phyloP scores from a whole-genome alignment of 192 early-diverging fungal genomes.

The Mortierella alpina region DNA sequence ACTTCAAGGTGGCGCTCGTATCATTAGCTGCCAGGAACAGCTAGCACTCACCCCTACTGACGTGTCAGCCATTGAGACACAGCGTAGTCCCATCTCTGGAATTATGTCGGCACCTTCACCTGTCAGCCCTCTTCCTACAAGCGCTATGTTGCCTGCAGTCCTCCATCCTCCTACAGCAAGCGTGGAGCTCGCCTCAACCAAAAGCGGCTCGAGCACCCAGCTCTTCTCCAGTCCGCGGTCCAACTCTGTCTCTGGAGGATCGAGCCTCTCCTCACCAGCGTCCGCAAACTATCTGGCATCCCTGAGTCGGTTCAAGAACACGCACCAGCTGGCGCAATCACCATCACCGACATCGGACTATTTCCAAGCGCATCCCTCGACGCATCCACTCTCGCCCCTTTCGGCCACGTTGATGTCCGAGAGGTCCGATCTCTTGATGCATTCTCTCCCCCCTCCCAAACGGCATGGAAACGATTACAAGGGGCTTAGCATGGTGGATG shows the following conservation, averaged over 20 bases:
- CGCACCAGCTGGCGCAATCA: neutral
- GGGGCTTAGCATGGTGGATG: neutral
- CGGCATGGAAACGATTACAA: conserved; percentile 12
- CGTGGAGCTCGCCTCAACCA: too few relatives aligned
- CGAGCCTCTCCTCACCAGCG: neutral
- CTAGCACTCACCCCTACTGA: conserved; percentile 7
- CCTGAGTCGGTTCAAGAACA: neutral
- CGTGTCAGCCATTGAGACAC: neutral
- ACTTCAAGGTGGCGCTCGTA: conserved; percentile 11
- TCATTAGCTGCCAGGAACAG: conserved; percentile 36
- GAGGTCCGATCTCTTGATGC: neutral
- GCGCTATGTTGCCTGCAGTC: neutral
- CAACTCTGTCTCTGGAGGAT: neutral
- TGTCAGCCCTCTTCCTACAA: neutral
- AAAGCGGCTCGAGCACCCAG: too few relatives aligned
- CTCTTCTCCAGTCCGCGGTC: neutral
- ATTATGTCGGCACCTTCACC: conserved; percentile 4
- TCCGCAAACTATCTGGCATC: neutral
- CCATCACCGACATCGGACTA: neutral
- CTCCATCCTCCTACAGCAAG: neutral
- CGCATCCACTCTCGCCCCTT: conserved; percentile 1
- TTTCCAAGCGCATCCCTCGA: neutral
- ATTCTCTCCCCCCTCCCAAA: conserved; percentile 35
- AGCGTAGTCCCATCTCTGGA: conserved; percentile 34
- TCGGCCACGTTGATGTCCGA: neutral